These are phyloP conservation scores for Vaccinium corymbosum DNA, from an alignment of 148 eudicot genomes.

Conservation along the genomic window DNA sequence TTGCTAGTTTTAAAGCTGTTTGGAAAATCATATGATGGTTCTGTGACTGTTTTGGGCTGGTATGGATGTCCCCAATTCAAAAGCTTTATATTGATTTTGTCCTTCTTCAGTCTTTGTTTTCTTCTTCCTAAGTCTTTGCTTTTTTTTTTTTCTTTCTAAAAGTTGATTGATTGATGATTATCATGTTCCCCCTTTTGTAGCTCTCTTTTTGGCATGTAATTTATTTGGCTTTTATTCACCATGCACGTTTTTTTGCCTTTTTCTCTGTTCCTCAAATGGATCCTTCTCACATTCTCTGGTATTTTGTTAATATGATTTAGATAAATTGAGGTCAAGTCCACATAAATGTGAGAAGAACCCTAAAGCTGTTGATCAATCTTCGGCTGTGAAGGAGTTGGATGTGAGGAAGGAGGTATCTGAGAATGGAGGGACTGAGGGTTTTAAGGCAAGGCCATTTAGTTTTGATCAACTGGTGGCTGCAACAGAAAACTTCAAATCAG, in stretches of 20 bases:
- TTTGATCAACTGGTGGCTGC: conserved; percentile 46
- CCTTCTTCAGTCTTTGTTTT: conserved; percentile 1
- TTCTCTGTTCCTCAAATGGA: conserved; percentile 4
- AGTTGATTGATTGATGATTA: conserved; percentile 2
- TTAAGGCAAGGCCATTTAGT: conserved; percentile 36
- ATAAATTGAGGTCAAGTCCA: conserved; percentile 6
- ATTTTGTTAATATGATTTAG: conserved; percentile 14
- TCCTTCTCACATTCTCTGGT: background rate
- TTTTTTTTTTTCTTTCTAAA: background rate
- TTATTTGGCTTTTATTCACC: background rate
- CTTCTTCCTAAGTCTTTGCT: background rate
- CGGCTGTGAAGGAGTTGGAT: conserved; percentile 13
- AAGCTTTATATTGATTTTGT: background rate
- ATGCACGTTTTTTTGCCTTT: background rate
- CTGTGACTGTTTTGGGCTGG: background rate
- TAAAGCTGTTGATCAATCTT: conserved; percentile 18
- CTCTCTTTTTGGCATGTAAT: background rate
- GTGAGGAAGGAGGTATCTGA: conserved; percentile 12
- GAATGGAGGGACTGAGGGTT: conserved; percentile 21
- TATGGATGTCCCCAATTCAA: background rate
- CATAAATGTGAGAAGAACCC: conserved; percentile 14
- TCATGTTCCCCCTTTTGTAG: background rate
- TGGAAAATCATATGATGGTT: conserved; percentile 4
- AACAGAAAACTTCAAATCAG: conserved; percentile 44
- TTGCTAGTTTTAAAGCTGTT: conserved; percentile 1